Evolutionary conservation across 768 basidiomycete genomes (phyloP).

Genomic region (Galerina sulciceps): DNA sequence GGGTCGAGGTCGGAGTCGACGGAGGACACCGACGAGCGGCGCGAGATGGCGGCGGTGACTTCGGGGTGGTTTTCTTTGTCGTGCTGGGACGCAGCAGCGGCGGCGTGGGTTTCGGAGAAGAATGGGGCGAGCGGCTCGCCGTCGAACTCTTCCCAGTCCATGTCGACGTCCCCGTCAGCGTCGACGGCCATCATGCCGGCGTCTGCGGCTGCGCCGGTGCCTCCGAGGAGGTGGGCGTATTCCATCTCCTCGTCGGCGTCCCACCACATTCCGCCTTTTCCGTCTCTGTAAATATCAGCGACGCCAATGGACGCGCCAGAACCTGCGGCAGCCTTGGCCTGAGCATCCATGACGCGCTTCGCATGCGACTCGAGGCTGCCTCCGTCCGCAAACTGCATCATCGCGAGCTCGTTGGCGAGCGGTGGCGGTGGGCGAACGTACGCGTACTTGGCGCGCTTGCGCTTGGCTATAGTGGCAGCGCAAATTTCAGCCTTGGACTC

Average conservation of each 20-base stretch:
- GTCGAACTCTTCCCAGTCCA: conserved; percentile 27
- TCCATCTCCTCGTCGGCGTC: conserved; percentile 77
- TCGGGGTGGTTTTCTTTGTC: conserved; percentile 19
- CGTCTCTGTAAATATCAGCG: conserved; percentile 63
- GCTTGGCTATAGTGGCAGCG: conserved; percentile 38
- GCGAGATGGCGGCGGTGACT: conserved; percentile 3
- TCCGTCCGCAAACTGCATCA: conserved; percentile 73
- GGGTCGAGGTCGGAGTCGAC: conserved; percentile 60
- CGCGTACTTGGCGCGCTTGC: conserved; percentile 58
- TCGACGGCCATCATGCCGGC: conserved; percentile 11
- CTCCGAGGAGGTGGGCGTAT: conserved; percentile 61
- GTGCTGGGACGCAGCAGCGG: background rate
- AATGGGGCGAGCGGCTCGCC: conserved; percentile 11
- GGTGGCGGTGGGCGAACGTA: conserved; percentile 48
- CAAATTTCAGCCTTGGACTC: conserved; percentile 21
- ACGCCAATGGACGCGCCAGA: conserved; percentile 34
- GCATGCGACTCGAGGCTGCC: conserved; percentile 60
- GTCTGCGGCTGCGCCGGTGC: conserved; percentile 32
- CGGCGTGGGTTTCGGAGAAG: background rate
- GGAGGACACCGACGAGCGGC: conserved; percentile 40
- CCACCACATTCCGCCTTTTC: conserved; percentile 66
- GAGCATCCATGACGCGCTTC: conserved; percentile 55
- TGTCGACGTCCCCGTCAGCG: conserved; percentile 8
- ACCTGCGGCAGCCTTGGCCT: conserved; percentile 49
- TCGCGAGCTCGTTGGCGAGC: conserved; percentile 65